A percentile compares a stretch with the other conserved stretches of the same genome.
phyloP scores from a whole-genome alignment of 192 early-diverging fungal species.

The Funneliformis geosporum region DNA sequence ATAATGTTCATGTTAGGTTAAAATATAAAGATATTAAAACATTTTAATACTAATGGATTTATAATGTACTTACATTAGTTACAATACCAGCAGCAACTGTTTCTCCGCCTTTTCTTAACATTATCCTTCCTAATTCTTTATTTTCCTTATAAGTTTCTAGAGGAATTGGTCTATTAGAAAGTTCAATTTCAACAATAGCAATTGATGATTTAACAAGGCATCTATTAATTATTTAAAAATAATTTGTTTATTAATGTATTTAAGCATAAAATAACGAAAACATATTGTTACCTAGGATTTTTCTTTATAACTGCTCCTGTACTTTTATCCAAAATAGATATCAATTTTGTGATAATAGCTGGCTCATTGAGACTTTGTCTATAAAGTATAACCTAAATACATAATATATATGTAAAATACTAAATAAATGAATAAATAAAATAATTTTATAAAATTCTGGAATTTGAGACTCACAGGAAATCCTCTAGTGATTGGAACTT shows the following conservation, averaged over 20 bases:
- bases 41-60: not conserved
- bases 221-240: slow-evolving; percentile 26
- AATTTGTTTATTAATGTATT: too few species aligned
- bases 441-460: not conserved
- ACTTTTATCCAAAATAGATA: slow-evolving; percentile 74
- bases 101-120: slow-evolving; percentile 81
- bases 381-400: slow-evolving; percentile 73
- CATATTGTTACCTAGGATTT: slow-evolving; percentile 63
- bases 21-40: too few species aligned
- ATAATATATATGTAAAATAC: slow-evolving; percentile 10
- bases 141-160: slow-evolving; percentile 82
- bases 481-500: slow-evolving; percentile 90
- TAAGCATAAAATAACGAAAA: not conserved
- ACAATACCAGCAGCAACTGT: slow-evolving; percentile 91
- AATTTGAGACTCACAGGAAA: slow-evolving; percentile 64
- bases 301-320: slow-evolving; percentile 85
- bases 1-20: too few species aligned
- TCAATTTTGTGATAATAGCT: slow-evolving; percentile 72
- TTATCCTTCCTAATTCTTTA: slow-evolving; percentile 87
- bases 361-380: slow-evolving; percentile 83
- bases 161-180: slow-evolving; percentile 73
- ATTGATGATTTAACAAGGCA: slow-evolving; percentile 60
- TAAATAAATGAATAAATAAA: not conserved
- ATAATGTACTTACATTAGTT: slow-evolving; percentile 40
- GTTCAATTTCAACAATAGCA: slow-evolving; percentile 80